Conservation (phyloP, 2,329 filamentous ascomycete genomes). For the Beauveria sp. region DNA sequence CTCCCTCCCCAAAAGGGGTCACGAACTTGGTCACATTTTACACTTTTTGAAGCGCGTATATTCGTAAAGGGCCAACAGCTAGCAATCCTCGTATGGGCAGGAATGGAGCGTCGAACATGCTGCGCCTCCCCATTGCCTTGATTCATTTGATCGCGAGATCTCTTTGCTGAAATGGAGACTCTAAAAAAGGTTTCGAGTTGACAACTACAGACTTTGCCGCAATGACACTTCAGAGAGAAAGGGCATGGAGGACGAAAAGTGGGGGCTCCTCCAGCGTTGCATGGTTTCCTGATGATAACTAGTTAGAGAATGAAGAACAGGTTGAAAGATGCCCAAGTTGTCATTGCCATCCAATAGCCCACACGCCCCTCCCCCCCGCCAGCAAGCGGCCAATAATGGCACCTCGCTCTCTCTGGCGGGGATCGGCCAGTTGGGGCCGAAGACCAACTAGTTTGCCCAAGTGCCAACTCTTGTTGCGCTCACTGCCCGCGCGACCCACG, state of each 20-base stretch:
- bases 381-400: neutral
- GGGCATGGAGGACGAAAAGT: neutral
- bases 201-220: neutral
- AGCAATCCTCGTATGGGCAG: neutral
- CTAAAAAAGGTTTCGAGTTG: neutral
- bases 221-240: neutral
- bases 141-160: neutral
- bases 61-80: neutral
- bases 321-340: neutral
- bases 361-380: neutral
- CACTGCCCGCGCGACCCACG: neutral
- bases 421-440: neutral
- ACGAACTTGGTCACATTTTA: neutral
- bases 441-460: neutral
- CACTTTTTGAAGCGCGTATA: neutral
- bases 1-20: neutral
- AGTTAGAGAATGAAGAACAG: neutral
- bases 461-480: neutral
- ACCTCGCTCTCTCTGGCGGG: neutral
- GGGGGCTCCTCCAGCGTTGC: neutral
- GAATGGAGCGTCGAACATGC: constrained; percentile 4
- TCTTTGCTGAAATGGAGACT: neutral
- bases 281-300: neutral
- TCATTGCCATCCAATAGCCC: too few species aligned
- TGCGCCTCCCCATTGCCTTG: neutral